These are phyloP conservation scores for Silene vulgaris DNA, from an alignment of 179 eudicot genomes.

Conservation along the genomic window DNA sequence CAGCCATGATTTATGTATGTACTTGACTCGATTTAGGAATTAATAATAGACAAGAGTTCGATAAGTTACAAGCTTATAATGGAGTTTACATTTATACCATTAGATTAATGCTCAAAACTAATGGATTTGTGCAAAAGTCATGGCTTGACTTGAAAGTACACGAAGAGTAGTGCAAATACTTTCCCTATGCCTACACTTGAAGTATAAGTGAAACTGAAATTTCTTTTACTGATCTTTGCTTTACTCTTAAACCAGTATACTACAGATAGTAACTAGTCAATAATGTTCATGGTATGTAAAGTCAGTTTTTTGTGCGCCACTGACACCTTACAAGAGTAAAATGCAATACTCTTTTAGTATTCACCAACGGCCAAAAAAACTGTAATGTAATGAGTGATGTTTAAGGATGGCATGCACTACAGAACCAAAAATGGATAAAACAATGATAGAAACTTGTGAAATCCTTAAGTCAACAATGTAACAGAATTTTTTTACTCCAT, in stretches of 20 bases:
- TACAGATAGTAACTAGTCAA: slow-evolving; percentile 30
- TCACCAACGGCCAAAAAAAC: slow-evolving; percentile 19
- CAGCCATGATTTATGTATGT: slow-evolving; percentile 23
- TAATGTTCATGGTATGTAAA: slow-evolving; percentile 16
- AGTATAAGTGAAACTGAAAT: slow-evolving; percentile 49
- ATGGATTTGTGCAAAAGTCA: slow-evolving; percentile 41
- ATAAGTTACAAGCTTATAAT: slow-evolving; percentile 33
- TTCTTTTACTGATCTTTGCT: slow-evolving; percentile 51
- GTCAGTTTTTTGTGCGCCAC: slow-evolving; percentile 26
- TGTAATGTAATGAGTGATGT: slow-evolving; percentile 15
- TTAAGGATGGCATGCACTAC: slow-evolving; percentile 2
- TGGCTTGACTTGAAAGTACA: slow-evolving; percentile 81
- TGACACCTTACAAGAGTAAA: slow-evolving; percentile 6
- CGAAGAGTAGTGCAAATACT: slow-evolving; percentile 42
- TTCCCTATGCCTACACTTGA: slow-evolving; percentile 65
- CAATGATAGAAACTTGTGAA: slow-evolving; percentile 14
- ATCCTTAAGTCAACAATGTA: slow-evolving; percentile 24
- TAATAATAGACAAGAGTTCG: slow-evolving; percentile 27
- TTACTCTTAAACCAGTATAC: slow-evolving; percentile 61
- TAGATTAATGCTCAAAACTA: slow-evolving; percentile 36
- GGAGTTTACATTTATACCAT: slow-evolving; percentile 46
- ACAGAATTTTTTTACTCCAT: slow-evolving; percentile 6
- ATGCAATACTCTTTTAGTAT: slow-evolving; percentile 1
- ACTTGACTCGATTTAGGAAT: slow-evolving; percentile 22
- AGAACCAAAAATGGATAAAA: slow-evolving; percentile 18